Percentiles rank a stretch among this genome's conserved stretches.
Evolutionary conservation across 257 asterid species (phyloP).

Genomic region (Ligustrum vulgare): DNA sequence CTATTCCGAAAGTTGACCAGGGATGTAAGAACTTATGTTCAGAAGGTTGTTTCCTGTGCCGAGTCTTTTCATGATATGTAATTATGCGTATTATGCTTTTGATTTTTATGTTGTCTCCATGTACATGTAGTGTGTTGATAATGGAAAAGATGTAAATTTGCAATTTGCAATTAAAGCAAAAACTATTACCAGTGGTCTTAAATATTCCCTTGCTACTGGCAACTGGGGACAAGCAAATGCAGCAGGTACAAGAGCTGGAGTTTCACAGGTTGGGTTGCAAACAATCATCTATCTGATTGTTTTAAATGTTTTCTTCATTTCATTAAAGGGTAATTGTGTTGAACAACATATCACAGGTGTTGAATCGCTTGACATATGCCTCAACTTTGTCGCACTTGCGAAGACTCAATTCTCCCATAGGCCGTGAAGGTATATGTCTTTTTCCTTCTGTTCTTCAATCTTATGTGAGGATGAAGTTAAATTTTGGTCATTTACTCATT

Average conservation of each 20-base stretch:
- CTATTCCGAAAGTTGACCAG: slow-evolving; percentile 91
- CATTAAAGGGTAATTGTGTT: slow-evolving; percentile 15
- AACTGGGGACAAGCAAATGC: slow-evolving; percentile 99
- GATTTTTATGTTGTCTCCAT: slow-evolving; percentile 21
- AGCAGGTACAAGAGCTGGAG: slow-evolving; percentile 98
- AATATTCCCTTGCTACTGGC: slow-evolving; percentile 95
- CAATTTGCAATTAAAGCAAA: slow-evolving; percentile 98
- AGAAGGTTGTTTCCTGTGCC: slow-evolving; percentile 58
- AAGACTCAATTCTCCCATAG: slow-evolving; percentile 94
- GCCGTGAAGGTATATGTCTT: slow-evolving; percentile 81
- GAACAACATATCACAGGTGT: slow-evolving; percentile 57
- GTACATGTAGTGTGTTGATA: slow-evolving; percentile 76
- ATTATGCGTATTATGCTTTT: slow-evolving; percentile 19
- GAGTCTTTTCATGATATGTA: slow-evolving; percentile 21
- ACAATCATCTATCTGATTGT: slow-evolving; percentile 11
- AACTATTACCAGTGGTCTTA: slow-evolving; percentile 96
- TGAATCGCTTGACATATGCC: slow-evolving; percentile 96
- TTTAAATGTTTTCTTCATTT: slow-evolving; percentile 1
- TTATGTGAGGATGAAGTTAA: slow-evolving; percentile 4
- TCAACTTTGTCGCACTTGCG: slow-evolving; percentile 92
- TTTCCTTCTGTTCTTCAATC: not conserved
- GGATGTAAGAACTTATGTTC: slow-evolving; percentile 93
- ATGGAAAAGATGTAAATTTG: slow-evolving; percentile 94
- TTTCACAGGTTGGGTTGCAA: slow-evolving; percentile 72
- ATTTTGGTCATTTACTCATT: slow-evolving; percentile 1